Conservation (phyloP, 495 filamentous ascomycete species). For the Talaromyces borbonicus region DNA sequence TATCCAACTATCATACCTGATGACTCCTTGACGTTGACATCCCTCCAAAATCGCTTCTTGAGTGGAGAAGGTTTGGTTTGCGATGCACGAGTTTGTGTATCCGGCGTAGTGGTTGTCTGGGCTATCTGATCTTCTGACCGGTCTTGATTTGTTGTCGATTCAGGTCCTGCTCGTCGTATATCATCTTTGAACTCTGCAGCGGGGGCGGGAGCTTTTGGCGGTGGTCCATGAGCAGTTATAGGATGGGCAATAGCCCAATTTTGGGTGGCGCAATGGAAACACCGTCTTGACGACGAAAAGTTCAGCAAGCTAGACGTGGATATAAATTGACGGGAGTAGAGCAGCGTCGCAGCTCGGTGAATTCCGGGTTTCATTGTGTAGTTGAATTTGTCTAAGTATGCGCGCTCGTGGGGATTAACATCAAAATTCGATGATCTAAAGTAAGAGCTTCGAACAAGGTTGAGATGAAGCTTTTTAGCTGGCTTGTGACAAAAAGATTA, state of each 20-base stretch:
- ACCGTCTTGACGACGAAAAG: slow-evolving; percentile 14
- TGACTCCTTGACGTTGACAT: slow-evolving; percentile 53
- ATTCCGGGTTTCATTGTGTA: neutral
- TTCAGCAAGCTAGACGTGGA: neutral
- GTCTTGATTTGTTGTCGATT: slow-evolving; percentile 47
- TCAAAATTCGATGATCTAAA: too few species aligned
- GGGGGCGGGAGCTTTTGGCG: slow-evolving; percentile 64
- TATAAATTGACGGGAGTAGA: neutral
- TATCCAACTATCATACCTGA: slow-evolving; percentile 28
- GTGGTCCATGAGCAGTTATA: slow-evolving; percentile 73
- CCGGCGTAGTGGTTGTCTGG: slow-evolving; percentile 6
- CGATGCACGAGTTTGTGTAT: slow-evolving; percentile 13
- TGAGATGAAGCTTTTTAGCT: too few species aligned
- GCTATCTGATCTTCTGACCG: slow-evolving; percentile 38
- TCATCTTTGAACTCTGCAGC: slow-evolving; percentile 32
- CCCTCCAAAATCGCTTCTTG: slow-evolving; percentile 74
- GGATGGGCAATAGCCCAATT: slow-evolving; percentile 50
- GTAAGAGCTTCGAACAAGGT: too few species aligned
- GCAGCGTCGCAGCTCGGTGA: neutral
- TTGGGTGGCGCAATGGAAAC: slow-evolving; percentile 44
- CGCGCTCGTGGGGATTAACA: too few species aligned
- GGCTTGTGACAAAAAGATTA: too few species aligned
- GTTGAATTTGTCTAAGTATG: too few species aligned
- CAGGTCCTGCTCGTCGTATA: slow-evolving; percentile 32
- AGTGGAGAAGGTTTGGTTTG: slow-evolving; percentile 35